phyloP scores from a whole-genome alignment of 306 rosid species.

The Glycine tomentella region DNA sequence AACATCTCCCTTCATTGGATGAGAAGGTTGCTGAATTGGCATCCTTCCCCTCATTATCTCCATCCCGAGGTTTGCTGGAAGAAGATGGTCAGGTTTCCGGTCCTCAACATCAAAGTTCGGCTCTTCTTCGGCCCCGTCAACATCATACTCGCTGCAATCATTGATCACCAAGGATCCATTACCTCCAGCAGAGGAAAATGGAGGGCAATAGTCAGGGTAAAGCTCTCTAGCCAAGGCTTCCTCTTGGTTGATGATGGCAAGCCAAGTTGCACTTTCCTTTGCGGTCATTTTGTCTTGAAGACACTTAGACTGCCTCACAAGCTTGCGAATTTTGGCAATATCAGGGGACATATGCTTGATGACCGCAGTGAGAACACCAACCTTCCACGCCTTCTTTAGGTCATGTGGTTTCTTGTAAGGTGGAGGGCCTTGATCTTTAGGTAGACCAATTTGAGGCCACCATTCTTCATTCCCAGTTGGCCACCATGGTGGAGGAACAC shows the following conservation, averaged over 20 bases:
- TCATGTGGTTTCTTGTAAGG: slow-evolving; percentile 97
- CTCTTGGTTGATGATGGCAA: slow-evolving; percentile 84
- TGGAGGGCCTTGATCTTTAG: slow-evolving; percentile 81
- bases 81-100: slow-evolving; percentile 60
- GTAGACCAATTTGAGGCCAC: slow-evolving; percentile 84
- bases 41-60: slow-evolving; percentile 58
- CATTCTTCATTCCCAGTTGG: slow-evolving; percentile 81
- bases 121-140: slow-evolving; percentile 72
- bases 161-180: slow-evolving; percentile 69
- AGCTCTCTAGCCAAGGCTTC: slow-evolving; percentile 73
- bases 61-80: slow-evolving; percentile 60
- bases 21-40: slow-evolving; percentile 56
- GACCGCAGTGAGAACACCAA: slow-evolving; percentile 81
- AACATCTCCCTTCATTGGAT: slow-evolving; percentile 63
- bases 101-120: slow-evolving; percentile 63
- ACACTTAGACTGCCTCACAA: slow-evolving; percentile 85
- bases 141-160: slow-evolving; percentile 77
- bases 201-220: slow-evolving; percentile 68
- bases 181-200: slow-evolving; percentile 61
- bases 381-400: slow-evolving; percentile 91
- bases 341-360: slow-evolving; percentile 95
- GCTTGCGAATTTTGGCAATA: slow-evolving; percentile 85
- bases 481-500: slow-evolving; percentile 94
- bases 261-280: slow-evolving; percentile 91
- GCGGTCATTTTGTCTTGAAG: slow-evolving; percentile 96